These are phyloP conservation scores for Soucietia sequanensis DNA, from an alignment of 805 yeast species.

Conservation along the genomic window DNA sequence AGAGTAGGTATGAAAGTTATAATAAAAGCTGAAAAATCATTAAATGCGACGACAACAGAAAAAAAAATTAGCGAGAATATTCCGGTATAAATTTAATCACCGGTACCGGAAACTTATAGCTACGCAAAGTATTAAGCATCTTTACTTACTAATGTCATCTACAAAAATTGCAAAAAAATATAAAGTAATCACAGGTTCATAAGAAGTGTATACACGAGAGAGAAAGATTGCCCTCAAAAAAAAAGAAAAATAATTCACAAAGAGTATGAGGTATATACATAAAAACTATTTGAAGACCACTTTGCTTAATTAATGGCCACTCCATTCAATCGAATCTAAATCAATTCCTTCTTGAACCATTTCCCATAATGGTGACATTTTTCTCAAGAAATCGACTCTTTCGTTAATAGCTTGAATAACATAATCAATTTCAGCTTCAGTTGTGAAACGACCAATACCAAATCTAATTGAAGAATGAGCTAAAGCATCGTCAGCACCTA, in stretches of 20 bases:
- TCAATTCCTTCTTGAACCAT: constrained; percentile 99
- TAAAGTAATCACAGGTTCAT: background rate
- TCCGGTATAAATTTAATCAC: background rate
- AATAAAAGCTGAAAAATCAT: no score
- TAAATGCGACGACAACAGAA: no score
- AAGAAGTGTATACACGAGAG: background rate
- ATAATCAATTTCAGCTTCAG: constrained; percentile 93
- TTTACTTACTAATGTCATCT: background rate
- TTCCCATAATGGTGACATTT: constrained; percentile 95
- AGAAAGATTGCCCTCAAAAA: background rate
- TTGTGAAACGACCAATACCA: constrained; percentile 96
- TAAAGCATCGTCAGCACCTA: constrained; percentile 96
- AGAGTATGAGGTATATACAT: constrained; percentile 1
- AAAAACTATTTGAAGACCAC: constrained; percentile 1
- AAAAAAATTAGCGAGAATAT: constrained; percentile 3
- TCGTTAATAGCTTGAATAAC: constrained; percentile 85
- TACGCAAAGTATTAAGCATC: background rate
- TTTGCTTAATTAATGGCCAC: constrained; percentile 90
- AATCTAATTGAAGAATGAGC: constrained; percentile 98
- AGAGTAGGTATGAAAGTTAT: no score
- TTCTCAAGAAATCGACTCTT: constrained; percentile 88
- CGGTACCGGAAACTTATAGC: constrained; percentile 1
- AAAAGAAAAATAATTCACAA: background rate
- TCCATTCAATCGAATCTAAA: constrained; percentile 91
- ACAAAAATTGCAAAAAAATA: constrained; percentile 3